Evolutionary conservation across 2,329 filamentous ascomycete genomes (phyloP), one percentile per base, ranked within the genome.

Genomic region (Colletotrichum eleusines): DNA sequence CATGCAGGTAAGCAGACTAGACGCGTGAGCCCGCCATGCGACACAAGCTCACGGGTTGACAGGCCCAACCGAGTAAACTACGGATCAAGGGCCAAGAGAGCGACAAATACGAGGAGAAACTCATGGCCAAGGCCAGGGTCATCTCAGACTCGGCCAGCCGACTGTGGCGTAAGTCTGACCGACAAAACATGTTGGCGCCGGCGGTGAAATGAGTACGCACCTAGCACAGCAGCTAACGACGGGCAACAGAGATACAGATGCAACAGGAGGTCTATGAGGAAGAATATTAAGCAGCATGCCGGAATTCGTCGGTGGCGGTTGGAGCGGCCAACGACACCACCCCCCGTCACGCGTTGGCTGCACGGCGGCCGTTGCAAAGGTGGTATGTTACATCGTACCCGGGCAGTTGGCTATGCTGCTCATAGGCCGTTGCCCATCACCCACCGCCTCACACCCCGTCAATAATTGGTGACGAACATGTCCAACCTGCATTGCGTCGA

Each of bases 131-230:
- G 77, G 91, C 91, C 1, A 87, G 89, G 69, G 84, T 91, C 42
- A 94, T 94, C 72, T 86, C 90, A 35, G 85, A 88, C 38, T 91
- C 90, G 55, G 92, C 92, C 23, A 93, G 89, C 80, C 86, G 87
- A 72, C 80, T 94, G 28, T 94, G 91, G 90, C 89, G 87, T 90
- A 81, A 79, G 87, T 83, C 31, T 20, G 20, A 42, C 33, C 46
- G 42, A 38, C 11, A 16, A 16, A 18, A 48, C 57, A 61, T 58
- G 28, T 31, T 23, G 18, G 48, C 46, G 60, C 60, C 38, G 46
- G 38, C 40, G 48, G 60, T 33, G 60, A 35, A 63, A 53, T 57
- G 33, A 63, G 23, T 38, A 66, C 23, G 46, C 20, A 35, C 53
- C 48, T 31, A 28, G 58, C 48, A 50, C 53, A 51, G 55, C 67